Evolutionary conservation across 1,284 basidiomycete genomes (phyloP), one percentile per base, ranked within the genome.

Genomic region (Malassezia japonica): DNA sequence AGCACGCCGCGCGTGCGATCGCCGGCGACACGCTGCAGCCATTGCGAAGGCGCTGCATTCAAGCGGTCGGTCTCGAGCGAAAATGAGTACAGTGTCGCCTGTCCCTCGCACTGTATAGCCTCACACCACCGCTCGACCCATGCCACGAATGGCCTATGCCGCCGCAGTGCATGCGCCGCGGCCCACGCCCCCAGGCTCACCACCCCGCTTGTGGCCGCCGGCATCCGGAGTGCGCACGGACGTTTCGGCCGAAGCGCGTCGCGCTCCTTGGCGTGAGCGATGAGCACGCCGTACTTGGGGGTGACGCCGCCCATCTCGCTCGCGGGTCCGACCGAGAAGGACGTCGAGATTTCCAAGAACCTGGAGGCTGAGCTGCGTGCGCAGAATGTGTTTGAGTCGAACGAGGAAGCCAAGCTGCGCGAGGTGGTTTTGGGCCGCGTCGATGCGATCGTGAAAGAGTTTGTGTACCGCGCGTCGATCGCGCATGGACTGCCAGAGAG

Each of bases 371-470:
- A 98, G 74, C 80, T 99, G 13, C 80, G 83, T 62, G 78, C 80
- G 47, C 84, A 94, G 69, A 84, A 86, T 54, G 85, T 84, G 12
- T 94, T 95, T 74, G 92, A 96, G 76, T 83, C 79, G 38, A 84
- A 89, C 60, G 85, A 89, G 50, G 91, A 96, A 74, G 80, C 87
- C 28, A 82, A 84, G 74, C 83, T 82, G 56, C 84, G 92, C 91
- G 92, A 98, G 77, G 81, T 86, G 56, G 87, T 96, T 16, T 79
- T 99, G 21, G 91, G 87, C 25, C 85, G 87, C 56, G 82, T 98
- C 40, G 83, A 88, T 50, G 81, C 84, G 49, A 80, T 95, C 38
- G 89, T 96, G 57, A 89, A 90, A 77, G 84, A 87, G 71, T 99
- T 98, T 73, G 94, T 98, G 38, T 83, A 83, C 69, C 81, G 82